Conservation (phyloP, 345 rosid genomes). For the Pistacia vera region DNA sequence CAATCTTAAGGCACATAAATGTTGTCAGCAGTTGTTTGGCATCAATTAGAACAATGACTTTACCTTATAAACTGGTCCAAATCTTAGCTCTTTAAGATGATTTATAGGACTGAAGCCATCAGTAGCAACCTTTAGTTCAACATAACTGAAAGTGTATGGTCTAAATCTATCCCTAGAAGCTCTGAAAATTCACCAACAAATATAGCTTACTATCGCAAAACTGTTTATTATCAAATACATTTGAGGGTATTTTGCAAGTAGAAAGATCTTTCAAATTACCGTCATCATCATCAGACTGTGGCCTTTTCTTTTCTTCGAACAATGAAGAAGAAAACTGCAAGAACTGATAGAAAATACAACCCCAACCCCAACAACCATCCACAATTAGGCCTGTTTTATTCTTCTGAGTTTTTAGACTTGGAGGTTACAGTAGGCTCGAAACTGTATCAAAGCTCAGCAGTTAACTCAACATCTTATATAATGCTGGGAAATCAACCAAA, state of each 20-base stretch:
- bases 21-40: neutral
- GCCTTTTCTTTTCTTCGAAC: constrained; percentile 40
- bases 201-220: neutral
- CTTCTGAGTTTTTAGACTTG: constrained; percentile 30
- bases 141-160: constrained; percentile 19
- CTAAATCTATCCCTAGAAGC: constrained; percentile 21
- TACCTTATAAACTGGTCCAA: constrained; percentile 77
- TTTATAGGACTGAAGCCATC: constrained; percentile 23
- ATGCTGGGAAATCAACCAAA: too few relatives aligned
- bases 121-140: constrained; percentile 5
- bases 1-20: too few relatives aligned
- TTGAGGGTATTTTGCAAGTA: too few relatives aligned
- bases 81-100: constrained; percentile 88
- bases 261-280: too few relatives aligned
- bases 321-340: constrained; percentile 35
- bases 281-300: constrained; percentile 58
- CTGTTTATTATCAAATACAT: too few relatives aligned
- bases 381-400: constrained; percentile 47
- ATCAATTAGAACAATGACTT: constrained; percentile 24
- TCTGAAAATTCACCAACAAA: constrained; percentile 16
- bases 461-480: too few relatives aligned
- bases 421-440: constrained; percentile 64
- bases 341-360: constrained; percentile 32
- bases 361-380: constrained; percentile 49
- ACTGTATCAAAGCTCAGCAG: constrained; percentile 36